Base-by-base conservation (phyloP, 805 yeast species). In the Metschnikowia santaceciliae region DNA sequence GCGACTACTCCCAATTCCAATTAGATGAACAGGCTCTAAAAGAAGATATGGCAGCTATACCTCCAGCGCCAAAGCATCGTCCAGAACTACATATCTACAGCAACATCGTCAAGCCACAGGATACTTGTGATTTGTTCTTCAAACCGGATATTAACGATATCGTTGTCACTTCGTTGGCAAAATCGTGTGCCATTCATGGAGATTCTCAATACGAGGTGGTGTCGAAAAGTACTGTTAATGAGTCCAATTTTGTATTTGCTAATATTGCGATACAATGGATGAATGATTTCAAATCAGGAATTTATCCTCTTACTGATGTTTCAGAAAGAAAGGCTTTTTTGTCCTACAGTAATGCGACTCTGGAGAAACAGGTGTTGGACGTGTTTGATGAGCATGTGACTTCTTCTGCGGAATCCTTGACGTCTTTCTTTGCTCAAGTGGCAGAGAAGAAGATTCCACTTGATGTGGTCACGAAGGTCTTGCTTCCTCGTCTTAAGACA, bases 11-110 rank as follows among this genome's bases (percentile, higher is more conserved):
- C 48, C 49, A 57, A 30, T 67, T 67, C 47, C 70, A 69, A 15
- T 52, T 61, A 22, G 71, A 67, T 46, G 61, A 58, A 39, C 53
- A 65, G 23, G 58, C 68, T 4, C 56, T 62, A 6, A 67, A 64
- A 47, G 66, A 70, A 35, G 63, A 67, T 45, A 57, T 50, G n/a
- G 68, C 67, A 2, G 70, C 72, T 3, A 67, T 73, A 5, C 77
- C 76, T 1, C 45, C 59, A 32, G 62, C 54, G 51, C 72, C 73
- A 14, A 46, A 41, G 2, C 46, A 55, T 20, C 53, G 51, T 3
- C 42, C 62, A 54, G 42, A 36, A 10, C 35, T 19, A 11, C 34
- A 41, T 13, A 47, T 55, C 10, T 56, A 44, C 42, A 41, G 38
- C 19, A 67, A 71, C 32, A 68, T 74, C 41, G 54, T 62, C 14